Evolutionary conservation across 2,329 filamentous ascomycete species (phyloP), one percentile per base, ranked within the genome.

Genomic region (Curvularia verruculosa): DNA sequence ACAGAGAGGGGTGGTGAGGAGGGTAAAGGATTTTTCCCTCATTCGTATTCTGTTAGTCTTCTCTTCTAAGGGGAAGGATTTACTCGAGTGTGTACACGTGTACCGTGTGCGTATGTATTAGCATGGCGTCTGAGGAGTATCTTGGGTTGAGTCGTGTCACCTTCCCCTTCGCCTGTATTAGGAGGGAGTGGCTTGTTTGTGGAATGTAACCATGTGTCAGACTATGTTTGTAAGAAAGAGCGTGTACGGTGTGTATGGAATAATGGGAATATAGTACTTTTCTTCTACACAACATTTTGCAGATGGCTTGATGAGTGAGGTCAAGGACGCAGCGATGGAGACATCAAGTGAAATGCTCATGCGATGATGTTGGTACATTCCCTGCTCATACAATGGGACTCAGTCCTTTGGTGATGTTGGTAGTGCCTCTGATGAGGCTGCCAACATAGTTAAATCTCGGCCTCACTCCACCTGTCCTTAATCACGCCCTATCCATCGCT

Each of bases 91-190:
- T 43, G 12, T 43, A 24, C 23, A 23, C 24, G 19, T 51, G 34
- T 26, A 18, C 37, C 49, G 24, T 21, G 44, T 58, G 29, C 41
- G 23, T 24, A 13, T 49, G 47, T 46, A 43, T 65, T 65, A 65
- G 63, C 63, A 63, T 61, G 63, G 63, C 58, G 60, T 59, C 63
- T 45, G 24, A 26, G 1, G 15, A 7, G 41, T 24, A 12, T 43
- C 15, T 24, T 43, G 40, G 40, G 21, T 43, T 21, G 13, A 13
- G 23, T 36, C 5, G 34, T 36, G 7, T 15, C 23, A 26, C 19
- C 23, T 23, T 43, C 21, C 24, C 23, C 3, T 24, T 5, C 13
- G 3, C 8, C 12, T 41, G 10, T 15, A 2, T 24, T 41, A 2
- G 12, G 39, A 41, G 6, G 21, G 5, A 36, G 13, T n/a, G 21